Percentiles rank a stretch among this genome's conserved stretches.
Evolutionary conservation across 331 rosid genomes (phyloP).

Genomic region (Pyrus hybrid): DNA sequence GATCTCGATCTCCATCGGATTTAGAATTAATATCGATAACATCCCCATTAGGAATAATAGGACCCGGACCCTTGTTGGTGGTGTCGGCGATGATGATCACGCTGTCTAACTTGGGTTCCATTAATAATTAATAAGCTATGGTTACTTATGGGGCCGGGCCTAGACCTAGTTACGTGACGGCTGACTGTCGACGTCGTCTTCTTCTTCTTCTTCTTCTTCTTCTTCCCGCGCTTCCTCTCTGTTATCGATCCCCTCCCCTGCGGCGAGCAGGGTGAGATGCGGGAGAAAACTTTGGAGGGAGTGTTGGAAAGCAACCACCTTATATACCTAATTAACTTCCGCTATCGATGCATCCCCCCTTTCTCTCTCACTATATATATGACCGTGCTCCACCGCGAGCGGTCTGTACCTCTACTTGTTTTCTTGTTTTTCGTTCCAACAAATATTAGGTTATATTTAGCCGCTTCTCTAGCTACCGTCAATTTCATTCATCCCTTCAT

Average conservation of each 20-base stretch:
- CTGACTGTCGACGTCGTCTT: not conserved
- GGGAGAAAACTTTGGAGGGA: slow-evolving; percentile 2
- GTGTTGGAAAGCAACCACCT: not conserved
- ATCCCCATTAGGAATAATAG: not conserved
- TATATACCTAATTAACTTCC: not conserved
- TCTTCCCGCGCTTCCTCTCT: not conserved
- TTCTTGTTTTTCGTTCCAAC: not conserved
- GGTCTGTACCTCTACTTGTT: not conserved
- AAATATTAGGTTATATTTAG: not conserved
- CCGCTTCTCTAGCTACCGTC: not conserved
- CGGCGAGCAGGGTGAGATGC: slow-evolving; percentile 33
- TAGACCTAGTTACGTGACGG: not conserved
- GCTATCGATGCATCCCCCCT: not conserved
- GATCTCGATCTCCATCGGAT: not conserved
- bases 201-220: not conserved
- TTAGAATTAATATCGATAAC: not conserved
- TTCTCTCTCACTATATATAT: not conserved
- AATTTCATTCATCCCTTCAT: not conserved
- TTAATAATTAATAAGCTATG: not conserved
- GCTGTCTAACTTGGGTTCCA: not conserved
- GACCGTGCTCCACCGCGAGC: not conserved
- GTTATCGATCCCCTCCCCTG: slow-evolving; percentile 7
- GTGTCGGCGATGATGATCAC: not conserved
- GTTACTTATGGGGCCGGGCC: not conserved
- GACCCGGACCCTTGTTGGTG: not conserved